Evolutionary conservation across 225 moss, liverwort and hornwort genomes (phyloP), one percentile per base, ranked within the genome.

Genomic region (Bryum argenteum): DNA sequence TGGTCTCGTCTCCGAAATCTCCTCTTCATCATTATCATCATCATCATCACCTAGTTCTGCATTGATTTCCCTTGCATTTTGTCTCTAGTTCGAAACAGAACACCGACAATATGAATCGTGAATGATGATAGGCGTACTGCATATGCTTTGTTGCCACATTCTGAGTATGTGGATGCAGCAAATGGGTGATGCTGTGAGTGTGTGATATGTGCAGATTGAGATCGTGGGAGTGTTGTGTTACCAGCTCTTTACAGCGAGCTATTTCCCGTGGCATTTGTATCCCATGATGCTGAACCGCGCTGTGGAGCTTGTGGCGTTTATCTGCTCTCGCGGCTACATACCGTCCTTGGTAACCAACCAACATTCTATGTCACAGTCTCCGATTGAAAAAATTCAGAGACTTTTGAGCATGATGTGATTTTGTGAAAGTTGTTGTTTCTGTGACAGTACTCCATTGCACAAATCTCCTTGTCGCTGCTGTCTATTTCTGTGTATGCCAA

Each of bases 221-320:
- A 84, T 84, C 39, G 87, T 88, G 51, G 87, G 84, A 65, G 87
- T 88, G 71, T 55, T 88, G 44, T 84, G 87, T 62, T 88, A 88
- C 47, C 87, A 88, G 61, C 71, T 88, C 9, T 88, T 88, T 68
- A 88, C 87, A 10, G 87, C 87, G 4, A 88, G 84, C 67, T 88
- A 88, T 54, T 88, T 88, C 69, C 87, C 87, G 2, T 88, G 87
- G 87, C 87, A 88, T 60, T 47, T 88, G 26, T 88, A 88, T 58
- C 87, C 87, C 51, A 88, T 88, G 87, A 88, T 88, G 87, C 84
- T 88, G 28, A 88, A 88, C 66, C 76, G 87, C 54, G 87, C 87
- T 47, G 84, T 88, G 68, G 87, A 88, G 84, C 87, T 88, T 50
- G 87, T 88, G 21, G 87, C 87, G 28, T 88, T 88, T 33, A 84